Evolutionary conservation across 2,329 filamentous ascomycete species (phyloP).

Genomic region (Exutisphaerella laricina): DNA sequence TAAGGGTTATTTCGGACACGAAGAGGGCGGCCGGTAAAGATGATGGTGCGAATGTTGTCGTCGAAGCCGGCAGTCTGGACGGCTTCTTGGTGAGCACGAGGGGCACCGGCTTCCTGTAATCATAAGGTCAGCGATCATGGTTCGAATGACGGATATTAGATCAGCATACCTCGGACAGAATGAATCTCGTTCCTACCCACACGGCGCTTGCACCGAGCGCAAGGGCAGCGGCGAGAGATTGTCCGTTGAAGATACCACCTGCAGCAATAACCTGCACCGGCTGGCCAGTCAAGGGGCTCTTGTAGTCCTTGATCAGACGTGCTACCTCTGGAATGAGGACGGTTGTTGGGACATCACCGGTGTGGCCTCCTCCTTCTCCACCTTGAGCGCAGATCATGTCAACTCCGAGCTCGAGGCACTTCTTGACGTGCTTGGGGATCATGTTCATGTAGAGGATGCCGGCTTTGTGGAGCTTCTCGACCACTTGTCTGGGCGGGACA

Average conservation of each 20-base stretch:
- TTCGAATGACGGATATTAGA: background rate
- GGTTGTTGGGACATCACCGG: conserved; percentile 81
- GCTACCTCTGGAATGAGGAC: conserved; percentile 91
- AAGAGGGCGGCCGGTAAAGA: conserved; percentile 94
- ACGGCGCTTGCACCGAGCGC: conserved; percentile 90
- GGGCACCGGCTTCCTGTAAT: conserved; percentile 73
- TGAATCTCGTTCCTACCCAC: conserved; percentile 96
- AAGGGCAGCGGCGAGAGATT: conserved; percentile 79
- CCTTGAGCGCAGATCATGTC: conserved; percentile 99
- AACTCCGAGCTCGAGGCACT: conserved; percentile 84
- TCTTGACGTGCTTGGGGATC: conserved; percentile 98
- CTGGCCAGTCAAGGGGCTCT: conserved; percentile 77
- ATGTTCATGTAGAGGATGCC: conserved; percentile 99
- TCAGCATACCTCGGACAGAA: conserved; percentile 60
- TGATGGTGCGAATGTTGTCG: conserved; percentile 94
- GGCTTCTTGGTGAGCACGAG: conserved; percentile 89
- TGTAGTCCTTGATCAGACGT: conserved; percentile 71
- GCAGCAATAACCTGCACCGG: conserved; percentile 90
- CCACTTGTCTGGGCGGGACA: conserved; percentile 79
- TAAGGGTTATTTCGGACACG: conserved; percentile 91
- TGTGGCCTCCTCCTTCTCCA: conserved; percentile 80
- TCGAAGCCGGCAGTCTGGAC: conserved; percentile 88
- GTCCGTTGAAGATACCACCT: conserved; percentile 89
- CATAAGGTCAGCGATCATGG: background rate
- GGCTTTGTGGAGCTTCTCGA: conserved; percentile 80